Evolutionary conservation across 2,329 filamentous ascomycete genomes (phyloP).

Genomic region (Trichocomaceae sp.): DNA sequence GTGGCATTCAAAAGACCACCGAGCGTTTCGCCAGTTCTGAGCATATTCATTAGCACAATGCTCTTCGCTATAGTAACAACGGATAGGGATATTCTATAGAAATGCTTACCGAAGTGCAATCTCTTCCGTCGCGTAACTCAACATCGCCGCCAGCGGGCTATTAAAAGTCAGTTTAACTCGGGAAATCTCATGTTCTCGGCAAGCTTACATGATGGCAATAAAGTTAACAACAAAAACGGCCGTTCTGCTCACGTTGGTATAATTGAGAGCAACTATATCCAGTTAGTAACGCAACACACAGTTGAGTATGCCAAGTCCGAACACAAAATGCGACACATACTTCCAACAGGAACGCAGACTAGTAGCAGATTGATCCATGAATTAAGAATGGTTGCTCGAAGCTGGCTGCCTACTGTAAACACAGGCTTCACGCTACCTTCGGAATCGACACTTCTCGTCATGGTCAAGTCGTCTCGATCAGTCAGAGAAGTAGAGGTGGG

Average conservation of each 20-base stretch:
- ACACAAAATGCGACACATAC: constrained; percentile 21
- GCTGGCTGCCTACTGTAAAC: constrained; percentile 35
- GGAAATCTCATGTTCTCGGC: background rate
- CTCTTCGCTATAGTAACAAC: background rate
- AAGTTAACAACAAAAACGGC: constrained; percentile 85
- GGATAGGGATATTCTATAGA: constrained; percentile 26
- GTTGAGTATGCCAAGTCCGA: too few species aligned
- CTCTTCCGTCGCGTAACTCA: constrained; percentile 86
- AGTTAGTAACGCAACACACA: background rate
- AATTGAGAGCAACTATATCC: constrained; percentile 57
- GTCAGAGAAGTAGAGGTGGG: constrained; percentile 17
- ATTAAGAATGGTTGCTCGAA: constrained; percentile 65
- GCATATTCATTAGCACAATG: constrained; percentile 18
- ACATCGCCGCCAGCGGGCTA: constrained; percentile 69
- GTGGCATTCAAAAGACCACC: constrained; percentile 85
- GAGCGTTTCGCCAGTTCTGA: constrained; percentile 67
- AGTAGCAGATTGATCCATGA: constrained; percentile 85
- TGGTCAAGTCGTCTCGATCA: constrained; percentile 10
- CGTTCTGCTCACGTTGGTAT: constrained; percentile 52
- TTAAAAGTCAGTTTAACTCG: background rate
- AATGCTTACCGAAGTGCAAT: constrained; percentile 51
- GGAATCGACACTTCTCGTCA: constrained; percentile 12
- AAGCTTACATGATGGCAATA: constrained; percentile 66
- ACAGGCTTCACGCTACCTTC: constrained; percentile 22
- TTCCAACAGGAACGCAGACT: constrained; percentile 70